Base-by-base conservation (phyloP, 768 basidiomycete species). In the Collybia sordida region DNA sequence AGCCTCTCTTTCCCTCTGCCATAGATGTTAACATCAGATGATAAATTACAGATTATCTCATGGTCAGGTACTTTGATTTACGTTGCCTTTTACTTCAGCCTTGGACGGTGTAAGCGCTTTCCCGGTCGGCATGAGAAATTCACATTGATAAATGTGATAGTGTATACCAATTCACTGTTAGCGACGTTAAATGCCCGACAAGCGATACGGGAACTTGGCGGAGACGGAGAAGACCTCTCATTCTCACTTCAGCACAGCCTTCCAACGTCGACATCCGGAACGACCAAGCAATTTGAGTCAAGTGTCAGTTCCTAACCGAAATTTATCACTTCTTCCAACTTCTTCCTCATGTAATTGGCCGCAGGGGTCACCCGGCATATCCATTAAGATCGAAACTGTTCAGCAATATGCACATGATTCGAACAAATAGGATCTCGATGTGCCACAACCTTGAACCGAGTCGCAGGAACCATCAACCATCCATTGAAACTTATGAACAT, bases 301-400 rank as follows among this genome's bases (percentile, higher is more conserved):
- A 62, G 62, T 59, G 67, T 71, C 53, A 47, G 58, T 49, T 34
- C 23, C 21, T 31, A 14, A 31, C 9, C 14, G 31, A 31, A 12
- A 31, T 11, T 6, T 31, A n/a, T n/a, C n/a, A n/a, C n/a, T 31
- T 4, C 14, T 7, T 6, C 31, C 3, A 31, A 11, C 9, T 14
- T 31, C 31, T 11, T 14, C 3, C 31, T 31, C 31, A 31, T 31
- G 14, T 31, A 4, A 6, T 31, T 31, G 14, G 14, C 40, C 4
- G 24, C 47, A 77, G 72, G 66, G 63, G 55, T 72, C 73, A 38
- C 73, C 75, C 44, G 78, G 78, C 51, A 80, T 85, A 54, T 80
- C 82, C 27, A 83, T 86, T 66, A 81, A 82, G 65, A 80, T 85
- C 49, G 80, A 85, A 59, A 84, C 83, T 7, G 82, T 72, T 34